Evolutionary conservation across 208 protist species (phyloP), one percentile per base, ranked within the genome.

Genomic region (Naegleria lovaniensis): DNA sequence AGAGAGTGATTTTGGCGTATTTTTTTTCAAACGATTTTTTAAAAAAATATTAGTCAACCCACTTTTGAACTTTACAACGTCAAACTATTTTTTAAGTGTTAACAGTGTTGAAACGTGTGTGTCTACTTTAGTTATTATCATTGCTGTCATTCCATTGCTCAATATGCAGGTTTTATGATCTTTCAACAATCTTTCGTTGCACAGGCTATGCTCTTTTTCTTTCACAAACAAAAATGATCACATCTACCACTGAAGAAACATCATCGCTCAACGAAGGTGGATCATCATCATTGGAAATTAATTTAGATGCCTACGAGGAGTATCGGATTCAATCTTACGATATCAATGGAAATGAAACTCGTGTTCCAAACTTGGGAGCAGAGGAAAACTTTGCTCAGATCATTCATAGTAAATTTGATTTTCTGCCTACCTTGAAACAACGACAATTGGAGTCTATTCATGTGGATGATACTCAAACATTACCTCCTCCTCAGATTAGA

Each of bases 391-490:
- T 79, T 36, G 67, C 67, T 33, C 19, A 25, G n/a, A 36, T 79
- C n/a, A 79, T 79, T 36, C 67, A 79, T 36, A 79, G n/a, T 9
- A 79, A 79, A 79, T 79, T 79, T 33, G 67, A 79, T 79, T 79
- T 79, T 36, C 19, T n/a, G 7, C 67, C 67, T 36, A 79, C 67
- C 1, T 9, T 36, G 5, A 36, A 79, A 36, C 67, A 79, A 36
- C 19, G 67, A 79, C 67, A 79, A 36, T 79, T 79, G 9, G 67
- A 79, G n/a, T 79, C 67, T 36, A 79, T 79, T 79, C 13, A 9
- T 36, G 13, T 36, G 5, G 67, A 79, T 79, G 67, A 79, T 33
- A 36, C 67, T 36, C 67, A 79, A 79, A 25, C 7, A 79, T 33
- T 79, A 6, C 67, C 67, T 36, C 67, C 67, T 36, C 67, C 67